Percentiles rank a stretch among this genome's conserved stretches.
Conservation (phyloP, 306 rosid genomes). For the Dryas octopetala region DNA sequence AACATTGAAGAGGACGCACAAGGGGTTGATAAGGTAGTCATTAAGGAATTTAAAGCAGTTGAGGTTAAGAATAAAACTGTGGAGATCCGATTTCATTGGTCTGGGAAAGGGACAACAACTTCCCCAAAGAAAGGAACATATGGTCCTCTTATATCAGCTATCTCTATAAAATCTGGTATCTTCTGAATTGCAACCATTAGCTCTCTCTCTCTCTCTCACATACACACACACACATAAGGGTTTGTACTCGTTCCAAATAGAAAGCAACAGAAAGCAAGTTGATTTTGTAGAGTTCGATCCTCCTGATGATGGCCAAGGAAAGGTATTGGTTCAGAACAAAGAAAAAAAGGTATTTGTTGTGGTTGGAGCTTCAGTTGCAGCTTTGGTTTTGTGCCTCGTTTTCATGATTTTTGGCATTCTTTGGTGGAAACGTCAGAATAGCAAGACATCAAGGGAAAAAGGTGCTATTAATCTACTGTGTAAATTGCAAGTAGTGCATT, state of each 20-base stretch:
- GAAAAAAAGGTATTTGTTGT: background rate
- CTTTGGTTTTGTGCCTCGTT: constrained; percentile 3
- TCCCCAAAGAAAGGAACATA: constrained; percentile 13
- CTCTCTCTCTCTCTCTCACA: background rate
- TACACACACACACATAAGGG: background rate
- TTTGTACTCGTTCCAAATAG: too few relatives aligned
- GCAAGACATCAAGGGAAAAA: constrained; percentile 14
- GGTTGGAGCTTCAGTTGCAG: constrained; percentile 18
- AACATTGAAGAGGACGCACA: constrained; percentile 41
- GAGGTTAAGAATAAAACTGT: constrained; percentile 34
- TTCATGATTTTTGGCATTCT: constrained; percentile 4
- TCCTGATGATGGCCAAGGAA: background rate
- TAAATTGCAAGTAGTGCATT: too few relatives aligned
- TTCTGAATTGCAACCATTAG: background rate
- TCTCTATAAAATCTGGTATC: constrained; percentile 20
- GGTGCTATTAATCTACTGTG: background rate
- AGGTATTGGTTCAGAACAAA: too few relatives aligned
- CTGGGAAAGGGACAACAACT: constrained; percentile 57
- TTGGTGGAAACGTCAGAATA: constrained; percentile 4
- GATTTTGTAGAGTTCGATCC: constrained; percentile 6
- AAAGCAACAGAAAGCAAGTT: too few relatives aligned
- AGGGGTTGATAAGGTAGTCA: constrained; percentile 33
- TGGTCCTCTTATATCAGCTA: constrained; percentile 31
- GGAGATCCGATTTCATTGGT: constrained; percentile 53
- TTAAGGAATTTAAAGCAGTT: constrained; percentile 23